Percentiles rank a stretch among this genome's conserved stretches.
Conservation (phyloP, 441 rosid genomes). For the Populus tomentosa region DNA sequence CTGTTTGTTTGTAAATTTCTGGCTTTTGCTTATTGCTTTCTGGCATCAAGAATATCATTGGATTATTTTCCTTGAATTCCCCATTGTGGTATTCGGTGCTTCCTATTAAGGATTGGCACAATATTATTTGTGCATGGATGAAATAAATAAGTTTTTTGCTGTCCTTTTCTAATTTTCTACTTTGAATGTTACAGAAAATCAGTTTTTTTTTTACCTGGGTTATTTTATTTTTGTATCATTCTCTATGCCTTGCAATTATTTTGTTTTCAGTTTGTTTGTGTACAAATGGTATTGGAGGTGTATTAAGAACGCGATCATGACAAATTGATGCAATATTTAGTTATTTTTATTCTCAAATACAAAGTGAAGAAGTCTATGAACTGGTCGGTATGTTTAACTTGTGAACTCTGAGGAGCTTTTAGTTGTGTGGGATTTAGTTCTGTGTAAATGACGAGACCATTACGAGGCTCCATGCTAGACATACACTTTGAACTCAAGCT, state of each 20-base stretch:
- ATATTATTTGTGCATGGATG: background rate
- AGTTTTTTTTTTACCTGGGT: background rate
- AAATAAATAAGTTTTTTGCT: background rate
- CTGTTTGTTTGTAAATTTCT: background rate
- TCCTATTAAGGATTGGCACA: background rate
- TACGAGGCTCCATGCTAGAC: background rate
- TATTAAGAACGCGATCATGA: background rate
- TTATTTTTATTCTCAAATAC: background rate
- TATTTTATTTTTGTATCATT: background rate
- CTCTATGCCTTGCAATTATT: background rate
- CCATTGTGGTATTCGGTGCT: constrained; percentile 9
- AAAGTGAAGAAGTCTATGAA: background rate
- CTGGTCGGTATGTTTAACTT: background rate
- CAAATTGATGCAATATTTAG: background rate
- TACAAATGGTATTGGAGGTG: background rate
- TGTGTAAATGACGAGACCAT: background rate
- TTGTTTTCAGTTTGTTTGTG: background rate
- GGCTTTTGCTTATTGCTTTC: background rate
- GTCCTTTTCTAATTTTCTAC: background rate
- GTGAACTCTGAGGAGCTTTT: background rate
- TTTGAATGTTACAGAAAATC: background rate
- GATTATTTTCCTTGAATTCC: background rate
- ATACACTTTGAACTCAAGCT: background rate
- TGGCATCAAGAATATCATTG: background rate
- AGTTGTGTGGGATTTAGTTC: background rate